A percentile compares a stretch with the other conserved stretches of the same genome.
Conservation (phyloP, 352 stramenopile species). For the Phytophthora quininea region DNA sequence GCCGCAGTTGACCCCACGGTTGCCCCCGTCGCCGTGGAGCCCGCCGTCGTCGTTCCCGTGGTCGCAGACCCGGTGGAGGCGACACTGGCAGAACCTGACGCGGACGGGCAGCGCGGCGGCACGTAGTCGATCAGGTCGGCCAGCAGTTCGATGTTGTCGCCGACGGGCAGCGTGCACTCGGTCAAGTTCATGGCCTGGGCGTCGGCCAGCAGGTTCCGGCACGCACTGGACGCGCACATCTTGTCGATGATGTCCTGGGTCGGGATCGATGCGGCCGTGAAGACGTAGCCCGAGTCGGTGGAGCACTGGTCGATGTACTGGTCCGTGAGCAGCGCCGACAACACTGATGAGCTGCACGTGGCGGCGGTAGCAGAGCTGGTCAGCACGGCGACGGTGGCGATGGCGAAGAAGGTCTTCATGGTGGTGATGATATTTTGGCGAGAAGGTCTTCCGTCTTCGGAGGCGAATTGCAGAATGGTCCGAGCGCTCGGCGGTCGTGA, state of each 20-base stretch:
- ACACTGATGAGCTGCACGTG: conserved; percentile 13
- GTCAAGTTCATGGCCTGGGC: conserved; percentile 24
- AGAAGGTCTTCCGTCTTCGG: conserved; percentile 23
- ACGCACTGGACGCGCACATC: conserved; percentile 36
- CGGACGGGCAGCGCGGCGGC: conserved; percentile 26
- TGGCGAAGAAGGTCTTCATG: conserved; percentile 21
- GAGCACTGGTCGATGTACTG: conserved; percentile 32
- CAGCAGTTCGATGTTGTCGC: conserved; percentile 33
- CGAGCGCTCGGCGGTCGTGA: not conserved
- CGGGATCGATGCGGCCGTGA: conserved; percentile 28
- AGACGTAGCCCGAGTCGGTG: conserved; percentile 39
- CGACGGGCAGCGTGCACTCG: conserved; percentile 43
- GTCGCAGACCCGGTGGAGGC: conserved; percentile 37
- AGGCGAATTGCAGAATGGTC: conserved; percentile 42
- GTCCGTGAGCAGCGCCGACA: conserved; percentile 29
- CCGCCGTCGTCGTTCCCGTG: conserved; percentile 40
- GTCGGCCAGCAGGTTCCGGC: conserved; percentile 23
- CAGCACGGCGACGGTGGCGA: conserved; percentile 6
- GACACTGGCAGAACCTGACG: conserved; percentile 33
- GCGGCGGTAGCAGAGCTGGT: conserved; percentile 16
- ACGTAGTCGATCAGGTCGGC: conserved; percentile 43
- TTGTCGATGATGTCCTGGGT: conserved; percentile 26
- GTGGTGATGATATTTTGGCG: not conserved
- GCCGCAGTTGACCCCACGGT: conserved; percentile 5
- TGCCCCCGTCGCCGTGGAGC: too few relatives aligned